These are phyloP conservation scores for Pichia sp. DNA, from an alignment of 1,139 yeast species.

Conservation along the genomic window DNA sequence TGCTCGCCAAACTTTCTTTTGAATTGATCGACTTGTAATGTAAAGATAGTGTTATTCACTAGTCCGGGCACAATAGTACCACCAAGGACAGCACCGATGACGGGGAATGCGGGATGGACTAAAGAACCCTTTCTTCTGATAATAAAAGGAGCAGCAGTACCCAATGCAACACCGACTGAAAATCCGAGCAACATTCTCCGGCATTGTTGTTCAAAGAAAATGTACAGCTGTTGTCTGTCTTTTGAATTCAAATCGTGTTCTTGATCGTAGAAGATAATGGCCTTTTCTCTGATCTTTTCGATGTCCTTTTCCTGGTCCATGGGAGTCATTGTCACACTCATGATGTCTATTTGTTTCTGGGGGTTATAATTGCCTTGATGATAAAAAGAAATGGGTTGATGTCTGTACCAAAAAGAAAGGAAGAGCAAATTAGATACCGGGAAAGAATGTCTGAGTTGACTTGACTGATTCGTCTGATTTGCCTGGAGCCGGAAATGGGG, in stretches of 20 bases:
- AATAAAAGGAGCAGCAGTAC: conserved; percentile 27
- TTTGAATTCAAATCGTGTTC: conserved; percentile 24
- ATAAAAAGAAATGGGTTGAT: neutral
- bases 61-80: conserved; percentile 23
- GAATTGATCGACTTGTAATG: conserved; percentile 12
- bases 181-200: conserved; percentile 22
- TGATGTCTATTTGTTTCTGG: neutral
- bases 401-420: too few species aligned
- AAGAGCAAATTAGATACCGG: neutral
- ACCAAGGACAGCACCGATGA: conserved; percentile 25
- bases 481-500: too few species aligned
- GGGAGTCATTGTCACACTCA: conserved; percentile 8
- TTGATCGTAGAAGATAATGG: conserved; percentile 28
- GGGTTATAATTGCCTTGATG: too few species aligned
- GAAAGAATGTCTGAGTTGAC: too few species aligned
- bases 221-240: conserved; percentile 24
- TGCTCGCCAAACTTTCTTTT: conserved; percentile 21
- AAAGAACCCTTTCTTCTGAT: conserved; percentile 22
- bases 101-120: conserved; percentile 25
- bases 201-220: conserved; percentile 23
- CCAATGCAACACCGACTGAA: conserved; percentile 27
- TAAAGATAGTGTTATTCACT: conserved; percentile 19
- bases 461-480: too few species aligned
- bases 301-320: conserved; percentile 6
- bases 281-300: conserved; percentile 23